A percentile compares a stretch with the other conserved stretches of the same genome.
Conservation (phyloP, 257 asterid genomes). For the Primulina tabacum region DNA sequence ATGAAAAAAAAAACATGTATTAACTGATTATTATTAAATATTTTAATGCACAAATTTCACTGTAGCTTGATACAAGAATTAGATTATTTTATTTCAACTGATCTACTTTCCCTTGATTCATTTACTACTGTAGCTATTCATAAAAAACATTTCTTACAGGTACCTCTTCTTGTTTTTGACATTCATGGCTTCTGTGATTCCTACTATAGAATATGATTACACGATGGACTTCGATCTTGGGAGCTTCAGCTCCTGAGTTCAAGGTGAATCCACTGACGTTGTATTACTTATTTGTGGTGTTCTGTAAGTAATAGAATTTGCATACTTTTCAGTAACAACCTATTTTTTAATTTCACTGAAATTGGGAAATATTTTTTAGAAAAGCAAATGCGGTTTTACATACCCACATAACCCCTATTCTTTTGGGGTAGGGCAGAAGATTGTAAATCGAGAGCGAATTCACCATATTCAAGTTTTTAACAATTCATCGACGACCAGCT, state of each 20-base stretch:
- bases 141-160: slow-evolving; percentile 30
- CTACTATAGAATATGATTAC: not conserved
- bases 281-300: not conserved
- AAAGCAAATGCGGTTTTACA: not conserved
- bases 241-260: not conserved
- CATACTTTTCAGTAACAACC: not conserved
- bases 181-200: slow-evolving; percentile 36
- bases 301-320: not conserved
- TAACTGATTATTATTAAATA: too few species aligned
- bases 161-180: slow-evolving; percentile 66
- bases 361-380: not conserved
- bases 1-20: too few species aligned
- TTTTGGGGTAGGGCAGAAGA: too few species aligned
- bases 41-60: not conserved
- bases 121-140: not conserved
- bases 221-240: not conserved
- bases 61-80: slow-evolving; percentile 1
- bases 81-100: not conserved
- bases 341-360: too few species aligned
- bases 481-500: too few species aligned
- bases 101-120: not conserved
- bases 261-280: not conserved
- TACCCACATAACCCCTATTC: too few species aligned
- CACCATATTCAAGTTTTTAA: not conserved
- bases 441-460: not conserved